A percentile compares a stretch with the other conserved stretches of the same genome.
phyloP scores from a whole-genome alignment of 2,329 filamentous ascomycete species.

The Sordariomycetes sp. region DNA sequence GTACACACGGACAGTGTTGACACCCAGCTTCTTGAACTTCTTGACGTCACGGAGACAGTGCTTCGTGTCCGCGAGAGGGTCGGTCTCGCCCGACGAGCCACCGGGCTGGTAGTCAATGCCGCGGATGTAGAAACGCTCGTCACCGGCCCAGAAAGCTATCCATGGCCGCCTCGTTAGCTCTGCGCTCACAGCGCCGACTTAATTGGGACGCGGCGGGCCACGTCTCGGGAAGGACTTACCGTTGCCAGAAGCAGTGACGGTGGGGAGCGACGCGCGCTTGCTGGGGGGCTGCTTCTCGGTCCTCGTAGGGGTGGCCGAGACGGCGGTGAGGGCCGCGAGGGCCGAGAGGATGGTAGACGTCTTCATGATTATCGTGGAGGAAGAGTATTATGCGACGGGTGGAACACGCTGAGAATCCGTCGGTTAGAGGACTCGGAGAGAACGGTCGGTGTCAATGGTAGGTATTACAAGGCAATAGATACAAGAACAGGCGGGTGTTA shows the following conservation, averaged over 20 bases:
- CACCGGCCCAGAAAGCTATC: constrained; percentile 43
- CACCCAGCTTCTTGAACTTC: constrained; percentile 73
- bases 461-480: constrained; percentile 1
- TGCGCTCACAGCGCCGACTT: not conserved
- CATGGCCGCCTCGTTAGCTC: not conserved
- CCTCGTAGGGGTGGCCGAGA: constrained; percentile 36
- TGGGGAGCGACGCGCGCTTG: constrained; percentile 38
- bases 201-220: not conserved
- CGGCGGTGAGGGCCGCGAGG: constrained; percentile 33
- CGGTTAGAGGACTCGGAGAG: not conserved
- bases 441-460: not conserved
- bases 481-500: not conserved
- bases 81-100: constrained; percentile 42
- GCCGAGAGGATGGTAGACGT: constrained; percentile 32
- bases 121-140: constrained; percentile 46
- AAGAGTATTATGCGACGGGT: not conserved
- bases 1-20: constrained; percentile 91
- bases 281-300: constrained; percentile 34
- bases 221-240: constrained; percentile 24
- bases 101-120: constrained; percentile 56
- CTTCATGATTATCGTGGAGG: constrained; percentile 32
- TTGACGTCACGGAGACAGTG: constrained; percentile 70
- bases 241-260: constrained; percentile 45
- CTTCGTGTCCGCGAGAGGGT: constrained; percentile 63
- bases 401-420: not conserved